Evolutionary conservation across 2,329 filamentous ascomycete species (phyloP).

Genomic region (Dendryphion nanum): DNA sequence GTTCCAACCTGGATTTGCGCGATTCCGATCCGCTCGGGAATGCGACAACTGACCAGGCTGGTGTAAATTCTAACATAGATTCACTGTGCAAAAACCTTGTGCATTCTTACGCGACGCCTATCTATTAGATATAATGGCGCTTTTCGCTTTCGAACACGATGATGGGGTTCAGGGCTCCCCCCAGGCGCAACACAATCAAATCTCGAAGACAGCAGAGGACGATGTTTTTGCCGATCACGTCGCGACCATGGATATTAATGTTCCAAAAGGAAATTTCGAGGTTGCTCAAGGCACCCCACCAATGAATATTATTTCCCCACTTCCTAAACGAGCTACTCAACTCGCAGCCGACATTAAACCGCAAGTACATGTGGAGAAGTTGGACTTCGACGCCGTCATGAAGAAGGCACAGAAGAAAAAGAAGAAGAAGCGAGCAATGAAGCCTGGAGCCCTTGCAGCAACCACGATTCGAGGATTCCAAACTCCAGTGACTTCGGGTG

Average conservation of each 20-base stretch:
- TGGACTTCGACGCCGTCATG: slow-evolving; percentile 38
- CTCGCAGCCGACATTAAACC: slow-evolving; percentile 13
- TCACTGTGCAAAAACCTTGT: slow-evolving; percentile 4
- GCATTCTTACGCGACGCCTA: not conserved
- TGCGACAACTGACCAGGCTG: slow-evolving; percentile 23
- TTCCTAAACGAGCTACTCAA: slow-evolving; percentile 26
- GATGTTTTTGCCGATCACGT: slow-evolving; percentile 14
- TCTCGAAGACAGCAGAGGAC: slow-evolving; percentile 9
- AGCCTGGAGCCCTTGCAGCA: slow-evolving; percentile 28
- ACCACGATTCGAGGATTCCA: slow-evolving; percentile 49
- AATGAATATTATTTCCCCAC: slow-evolving; percentile 34
- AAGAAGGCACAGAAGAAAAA: slow-evolving; percentile 41
- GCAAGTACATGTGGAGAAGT: slow-evolving; percentile 31
- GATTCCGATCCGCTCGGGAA: slow-evolving; percentile 8
- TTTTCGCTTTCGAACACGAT: slow-evolving; percentile 37
- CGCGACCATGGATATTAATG: slow-evolving; percentile 26
- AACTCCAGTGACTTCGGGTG: slow-evolving; percentile 52
- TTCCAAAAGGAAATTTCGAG: slow-evolving; percentile 17
- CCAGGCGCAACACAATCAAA: slow-evolving; percentile 9
- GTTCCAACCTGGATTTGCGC: slow-evolving; percentile 25
- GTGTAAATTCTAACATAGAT: slow-evolving; percentile 16
- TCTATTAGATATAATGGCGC: slow-evolving; percentile 23
- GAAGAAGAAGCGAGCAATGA: slow-evolving; percentile 35
- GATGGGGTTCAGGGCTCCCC: slow-evolving; percentile 23
- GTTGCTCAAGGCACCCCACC: slow-evolving; percentile 31